Percentiles rank a stretch among this genome's conserved stretches.
Conservation (phyloP, 2,329 filamentous ascomycete genomes). For the Trichoderma cornu-damae region DNA sequence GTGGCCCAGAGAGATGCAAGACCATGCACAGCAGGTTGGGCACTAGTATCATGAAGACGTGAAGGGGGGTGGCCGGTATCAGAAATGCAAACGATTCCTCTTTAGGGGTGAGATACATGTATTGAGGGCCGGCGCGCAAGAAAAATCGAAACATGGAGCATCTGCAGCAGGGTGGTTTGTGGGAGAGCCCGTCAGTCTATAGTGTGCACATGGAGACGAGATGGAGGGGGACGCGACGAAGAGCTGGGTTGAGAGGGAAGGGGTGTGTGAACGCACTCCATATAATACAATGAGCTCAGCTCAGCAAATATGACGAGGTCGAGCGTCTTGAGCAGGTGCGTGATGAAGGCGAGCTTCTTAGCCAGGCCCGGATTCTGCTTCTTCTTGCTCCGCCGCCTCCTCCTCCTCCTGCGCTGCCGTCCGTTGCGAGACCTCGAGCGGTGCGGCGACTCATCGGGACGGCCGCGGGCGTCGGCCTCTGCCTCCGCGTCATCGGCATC, state of each 20-base stretch:
- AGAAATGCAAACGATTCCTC: constrained; percentile 51
- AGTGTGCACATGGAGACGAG: not conserved
- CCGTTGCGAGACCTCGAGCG: constrained; percentile 23
- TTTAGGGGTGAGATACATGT: constrained; percentile 60
- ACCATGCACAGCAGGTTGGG: constrained; percentile 58
- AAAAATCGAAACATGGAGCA: constrained; percentile 61
- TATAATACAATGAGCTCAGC: constrained; percentile 62
- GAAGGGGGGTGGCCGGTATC: constrained; percentile 51
- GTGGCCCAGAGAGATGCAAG: constrained; percentile 51
- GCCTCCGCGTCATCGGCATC: constrained; percentile 16
- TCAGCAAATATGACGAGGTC: constrained; percentile 61
- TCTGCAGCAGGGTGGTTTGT: constrained; percentile 34
- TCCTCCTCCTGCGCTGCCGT: constrained; percentile 35
- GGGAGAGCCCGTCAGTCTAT: not conserved
- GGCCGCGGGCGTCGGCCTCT: constrained; percentile 5
- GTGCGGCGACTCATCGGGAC: constrained; percentile 16
- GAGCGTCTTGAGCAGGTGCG: constrained; percentile 54
- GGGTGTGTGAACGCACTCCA: constrained; percentile 48
- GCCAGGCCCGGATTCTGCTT: constrained; percentile 40
- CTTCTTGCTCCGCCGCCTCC: constrained; percentile 36
- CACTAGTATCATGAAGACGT: constrained; percentile 53
- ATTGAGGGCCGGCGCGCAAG: constrained; percentile 54
- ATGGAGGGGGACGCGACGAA: not conserved
- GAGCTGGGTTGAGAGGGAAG: not conserved
- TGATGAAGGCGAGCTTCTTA: constrained; percentile 58